Percentiles rank a stretch among this genome's conserved stretches.
Conservation (phyloP, 2,329 filamentous ascomycete genomes). For the Ceratocystis cubensis region DNA sequence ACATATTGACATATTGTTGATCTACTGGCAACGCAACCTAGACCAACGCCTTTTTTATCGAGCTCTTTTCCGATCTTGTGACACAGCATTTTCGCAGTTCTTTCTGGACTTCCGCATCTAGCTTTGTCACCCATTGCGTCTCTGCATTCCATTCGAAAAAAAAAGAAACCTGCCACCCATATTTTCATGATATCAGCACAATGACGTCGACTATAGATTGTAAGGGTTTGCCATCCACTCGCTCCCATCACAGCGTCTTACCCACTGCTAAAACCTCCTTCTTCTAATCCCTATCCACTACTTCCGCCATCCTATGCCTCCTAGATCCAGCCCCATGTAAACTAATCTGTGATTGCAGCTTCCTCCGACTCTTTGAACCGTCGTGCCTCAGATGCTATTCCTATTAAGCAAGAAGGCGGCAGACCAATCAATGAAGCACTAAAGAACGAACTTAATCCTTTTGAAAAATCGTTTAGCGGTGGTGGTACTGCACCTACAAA, state of each 20-base stretch:
- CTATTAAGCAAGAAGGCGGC: conserved; percentile 12
- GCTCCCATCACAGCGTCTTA: neutral
- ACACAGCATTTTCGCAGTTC: neutral
- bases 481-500: conserved; percentile 27
- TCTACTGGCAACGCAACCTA: neutral
- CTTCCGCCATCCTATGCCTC: neutral
- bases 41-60: neutral
- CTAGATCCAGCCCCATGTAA: neutral
- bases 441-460: conserved; percentile 83
- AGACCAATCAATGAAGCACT: conserved; percentile 30
- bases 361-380: conserved; percentile 6
- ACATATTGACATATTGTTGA: neutral
- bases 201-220: conserved; percentile 19
- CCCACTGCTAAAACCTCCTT: neutral
- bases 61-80: neutral
- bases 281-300: neutral
- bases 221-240: conserved; percentile 15
- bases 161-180: conserved; percentile 4
- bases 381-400: conserved; percentile 11
- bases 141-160: neutral
- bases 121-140: neutral
- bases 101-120: conserved; percentile 1
- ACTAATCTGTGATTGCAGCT: neutral
- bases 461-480: conserved; percentile 81
- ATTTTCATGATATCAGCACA: conserved; percentile 14